A percentile compares a stretch with the other conserved stretches of the same genome.
Conservation (phyloP, 106 monocot species). For the Phalaenopsis aphrodite region DNA sequence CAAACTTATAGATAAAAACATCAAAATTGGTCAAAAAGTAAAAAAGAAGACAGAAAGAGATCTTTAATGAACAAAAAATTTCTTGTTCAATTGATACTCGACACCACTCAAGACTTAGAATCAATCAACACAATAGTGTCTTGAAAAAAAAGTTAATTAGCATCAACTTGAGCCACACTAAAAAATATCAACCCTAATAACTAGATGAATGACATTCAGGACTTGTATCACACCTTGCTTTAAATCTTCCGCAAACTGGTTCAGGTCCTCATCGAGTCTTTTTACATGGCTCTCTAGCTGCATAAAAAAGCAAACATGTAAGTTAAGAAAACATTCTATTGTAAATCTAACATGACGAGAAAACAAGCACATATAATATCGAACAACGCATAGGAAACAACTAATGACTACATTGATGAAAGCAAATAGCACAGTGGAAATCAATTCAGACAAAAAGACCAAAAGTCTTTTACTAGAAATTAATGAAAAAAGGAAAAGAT, state of each 20-base stretch:
- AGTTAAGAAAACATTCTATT: too few relatives aligned
- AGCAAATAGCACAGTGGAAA: too few relatives aligned
- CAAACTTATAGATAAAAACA: background rate
- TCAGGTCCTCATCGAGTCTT: slow-evolving; percentile 88
- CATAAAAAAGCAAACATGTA: slow-evolving; percentile 1
- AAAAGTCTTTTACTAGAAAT: too few relatives aligned
- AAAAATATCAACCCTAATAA: background rate
- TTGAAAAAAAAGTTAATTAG: background rate
- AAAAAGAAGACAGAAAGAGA: background rate
- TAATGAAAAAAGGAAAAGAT: too few relatives aligned
- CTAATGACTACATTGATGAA: too few relatives aligned
- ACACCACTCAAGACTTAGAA: too few relatives aligned
- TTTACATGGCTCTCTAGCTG: slow-evolving; percentile 97
- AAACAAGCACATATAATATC: background rate
- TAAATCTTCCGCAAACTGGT: slow-evolving; percentile 93
- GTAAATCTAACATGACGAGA: background rate
- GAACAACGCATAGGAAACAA: background rate
- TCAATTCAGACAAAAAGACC: too few relatives aligned
- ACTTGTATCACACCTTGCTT: slow-evolving; percentile 65
- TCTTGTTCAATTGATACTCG: too few relatives aligned
- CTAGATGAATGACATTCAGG: background rate
- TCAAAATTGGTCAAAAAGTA: background rate
- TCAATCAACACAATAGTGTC: background rate
- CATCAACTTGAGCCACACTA: background rate
- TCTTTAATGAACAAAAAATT: too few relatives aligned